These are phyloP conservation scores for Fusarium luffae DNA, from an alignment of 2,329 filamentous ascomycete species.

Conservation along the genomic window DNA sequence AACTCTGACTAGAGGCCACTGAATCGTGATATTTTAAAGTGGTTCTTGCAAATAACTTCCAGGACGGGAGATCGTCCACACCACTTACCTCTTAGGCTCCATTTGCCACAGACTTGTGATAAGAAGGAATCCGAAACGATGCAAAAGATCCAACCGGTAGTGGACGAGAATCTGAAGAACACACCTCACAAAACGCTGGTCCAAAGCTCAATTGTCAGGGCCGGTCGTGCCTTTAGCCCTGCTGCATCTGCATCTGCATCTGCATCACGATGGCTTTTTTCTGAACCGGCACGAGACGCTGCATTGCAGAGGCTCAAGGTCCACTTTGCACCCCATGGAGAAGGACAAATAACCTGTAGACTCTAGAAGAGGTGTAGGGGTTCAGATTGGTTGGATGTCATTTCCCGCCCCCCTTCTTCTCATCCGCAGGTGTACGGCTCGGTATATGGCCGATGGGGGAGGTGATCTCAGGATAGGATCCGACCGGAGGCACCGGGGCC, in stretches of 20 bases:
- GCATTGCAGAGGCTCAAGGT: conserved; percentile 14
- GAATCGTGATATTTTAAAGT: neutral
- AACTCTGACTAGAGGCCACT: neutral
- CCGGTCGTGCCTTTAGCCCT: conserved; percentile 30
- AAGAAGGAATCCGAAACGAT: conserved; percentile 2
- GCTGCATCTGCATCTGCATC: conserved; percentile 8
- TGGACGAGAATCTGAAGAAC: conserved; percentile 9
- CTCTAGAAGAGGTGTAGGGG: conserved; percentile 6
- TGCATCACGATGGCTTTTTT: conserved; percentile 27
- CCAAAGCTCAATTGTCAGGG: conserved; percentile 37
- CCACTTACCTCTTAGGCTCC: neutral
- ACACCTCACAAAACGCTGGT: neutral
- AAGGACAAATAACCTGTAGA: conserved; percentile 17
- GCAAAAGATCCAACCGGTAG: neutral
- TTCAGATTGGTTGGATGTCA: conserved; percentile 34
- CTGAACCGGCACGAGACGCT: conserved; percentile 34
- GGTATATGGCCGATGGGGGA: conserved; percentile 45
- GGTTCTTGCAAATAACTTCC: conserved; percentile 1
- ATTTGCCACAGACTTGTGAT: conserved; percentile 1
- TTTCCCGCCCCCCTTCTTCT: conserved; percentile 42
- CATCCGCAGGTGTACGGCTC: conserved; percentile 34
- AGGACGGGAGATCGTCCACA: conserved; percentile 34
- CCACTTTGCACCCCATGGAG: conserved; percentile 39
- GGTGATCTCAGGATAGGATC: conserved; percentile 31
- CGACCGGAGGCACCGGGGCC: conserved; percentile 39